Base-by-base conservation (phyloP, 208 protist genomes). In the Tritrichomonas musculus region DNA sequence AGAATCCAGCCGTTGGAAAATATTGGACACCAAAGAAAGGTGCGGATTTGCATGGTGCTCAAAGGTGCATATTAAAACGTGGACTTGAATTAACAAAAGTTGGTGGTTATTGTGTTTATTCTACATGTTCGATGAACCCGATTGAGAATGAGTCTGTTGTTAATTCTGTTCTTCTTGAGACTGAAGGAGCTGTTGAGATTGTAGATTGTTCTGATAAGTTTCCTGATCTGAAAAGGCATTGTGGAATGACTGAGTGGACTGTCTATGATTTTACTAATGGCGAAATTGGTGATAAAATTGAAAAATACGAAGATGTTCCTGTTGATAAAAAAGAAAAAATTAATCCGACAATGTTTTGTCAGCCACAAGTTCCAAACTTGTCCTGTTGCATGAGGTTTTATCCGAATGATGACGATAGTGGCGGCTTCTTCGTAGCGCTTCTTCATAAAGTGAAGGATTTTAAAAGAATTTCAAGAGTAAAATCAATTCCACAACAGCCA, bases 351-450 rank as follows among this genome's bases (percentile, higher is more conserved):
- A 88, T 88, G 47, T 88, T 88, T 36, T n/a, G 22, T n/a, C 77
- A 44, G 20, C 22, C 77, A 17, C 41, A 57, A 8, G 77, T 88
- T 57, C 47, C 53, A 88, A 33, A 33, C 5, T 57, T 88, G 8
- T 14, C 25, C 5, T 14, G 94, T 1, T 97, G 95, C 84, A 82
- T 97, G 47, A 95, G 96, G 17, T 44, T 97, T 13, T 82, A 95
- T 17, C 96, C 96, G 0, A 96, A 97, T 75, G 25, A 94, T 39
- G 92, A 96, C 44, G 94, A 97, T 92, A 96, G 94, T 13, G 96
- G 96, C 75, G 96, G 95, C 5, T 97, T 97, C 94, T 97, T 97
- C 92, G 93, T 97, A n/a, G 94, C 96, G 39, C 93, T 96, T 57
- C 82, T 97, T 25, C 33, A 80, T 53, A 97, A 97, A 82, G 17